These are phyloP conservation scores for Hsuehochloa calcarea DNA, from an alignment of 176 grass and related monocot genomes.

Conservation along the genomic window DNA sequence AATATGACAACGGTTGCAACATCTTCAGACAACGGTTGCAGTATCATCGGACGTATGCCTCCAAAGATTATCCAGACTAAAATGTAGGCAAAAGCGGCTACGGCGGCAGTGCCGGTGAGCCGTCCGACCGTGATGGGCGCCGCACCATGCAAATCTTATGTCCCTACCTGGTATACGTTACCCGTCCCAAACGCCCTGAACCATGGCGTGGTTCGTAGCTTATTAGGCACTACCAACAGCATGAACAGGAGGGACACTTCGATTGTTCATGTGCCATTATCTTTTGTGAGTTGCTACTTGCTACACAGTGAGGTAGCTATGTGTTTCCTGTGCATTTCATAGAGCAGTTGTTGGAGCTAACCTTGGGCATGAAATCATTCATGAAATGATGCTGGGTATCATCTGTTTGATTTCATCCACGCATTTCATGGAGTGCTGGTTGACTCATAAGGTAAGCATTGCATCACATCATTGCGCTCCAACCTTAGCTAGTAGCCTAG, in stretches of 20 bases:
- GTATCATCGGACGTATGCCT: too few relatives aligned
- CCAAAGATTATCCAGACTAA: too few relatives aligned
- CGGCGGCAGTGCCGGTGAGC: background rate
- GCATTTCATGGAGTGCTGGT: background rate
- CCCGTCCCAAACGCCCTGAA: background rate
- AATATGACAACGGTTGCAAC: too few relatives aligned
- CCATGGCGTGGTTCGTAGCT: conserved; percentile 23
- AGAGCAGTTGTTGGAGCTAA: background rate
- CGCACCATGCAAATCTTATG: background rate
- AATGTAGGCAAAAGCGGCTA: background rate
- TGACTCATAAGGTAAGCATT: background rate
- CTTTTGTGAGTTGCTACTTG: background rate
- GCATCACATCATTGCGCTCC: background rate
- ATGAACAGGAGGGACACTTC: background rate
- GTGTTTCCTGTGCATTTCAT: background rate
- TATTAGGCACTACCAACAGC: conserved; percentile 28
- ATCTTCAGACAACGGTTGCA: too few relatives aligned
- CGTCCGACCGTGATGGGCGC: background rate
- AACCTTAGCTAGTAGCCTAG: background rate
- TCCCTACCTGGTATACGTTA: background rate
- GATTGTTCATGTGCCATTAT: background rate
- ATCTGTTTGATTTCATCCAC: background rate
- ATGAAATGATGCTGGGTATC: background rate
- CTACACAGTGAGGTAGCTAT: background rate
- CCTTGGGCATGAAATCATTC: conserved; percentile 4